These are phyloP conservation scores for Epichloe festucae DNA, from an alignment of 2,329 filamentous ascomycete species.

Conservation along the genomic window DNA sequence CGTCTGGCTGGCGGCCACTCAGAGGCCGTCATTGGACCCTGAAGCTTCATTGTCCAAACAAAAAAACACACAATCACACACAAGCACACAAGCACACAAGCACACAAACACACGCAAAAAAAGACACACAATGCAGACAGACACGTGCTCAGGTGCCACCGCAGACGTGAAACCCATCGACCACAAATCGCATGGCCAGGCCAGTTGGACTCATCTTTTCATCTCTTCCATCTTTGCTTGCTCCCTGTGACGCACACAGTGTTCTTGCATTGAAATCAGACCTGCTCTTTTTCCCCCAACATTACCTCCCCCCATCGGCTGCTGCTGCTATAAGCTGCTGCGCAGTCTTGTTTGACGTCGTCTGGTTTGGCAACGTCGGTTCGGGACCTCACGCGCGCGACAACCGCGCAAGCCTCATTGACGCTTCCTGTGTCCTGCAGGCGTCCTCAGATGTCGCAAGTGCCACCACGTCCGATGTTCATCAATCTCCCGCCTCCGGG, in stretches of 20 bases:
- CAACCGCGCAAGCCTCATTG: background rate
- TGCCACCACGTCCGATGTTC: constrained; percentile 45
- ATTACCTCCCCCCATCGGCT: background rate
- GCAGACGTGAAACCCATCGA: background rate
- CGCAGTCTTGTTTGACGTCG: background rate
- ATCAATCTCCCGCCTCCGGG: constrained; percentile 76
- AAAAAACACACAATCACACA: no score
- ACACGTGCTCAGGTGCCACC: no score
- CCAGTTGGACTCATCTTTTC: background rate
- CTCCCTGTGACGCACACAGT: background rate
- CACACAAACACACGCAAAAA: no score
- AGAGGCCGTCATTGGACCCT: background rate
- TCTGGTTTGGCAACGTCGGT: background rate
- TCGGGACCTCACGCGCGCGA: no score
- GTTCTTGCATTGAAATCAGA: background rate
- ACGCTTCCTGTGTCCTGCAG: background rate
- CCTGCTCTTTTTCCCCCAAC: background rate
- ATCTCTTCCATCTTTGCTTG: background rate
- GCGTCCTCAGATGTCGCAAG: constrained; percentile 23
- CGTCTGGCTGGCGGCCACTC: background rate
- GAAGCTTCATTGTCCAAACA: background rate
- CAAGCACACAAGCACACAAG: no score
- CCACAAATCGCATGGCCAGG: background rate
- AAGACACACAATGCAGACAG: no score
- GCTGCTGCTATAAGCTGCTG: background rate